Evolutionary conservation across 192 early-diverging fungal genomes (phyloP).

Genomic region (Nowakowskiella sp.): DNA sequence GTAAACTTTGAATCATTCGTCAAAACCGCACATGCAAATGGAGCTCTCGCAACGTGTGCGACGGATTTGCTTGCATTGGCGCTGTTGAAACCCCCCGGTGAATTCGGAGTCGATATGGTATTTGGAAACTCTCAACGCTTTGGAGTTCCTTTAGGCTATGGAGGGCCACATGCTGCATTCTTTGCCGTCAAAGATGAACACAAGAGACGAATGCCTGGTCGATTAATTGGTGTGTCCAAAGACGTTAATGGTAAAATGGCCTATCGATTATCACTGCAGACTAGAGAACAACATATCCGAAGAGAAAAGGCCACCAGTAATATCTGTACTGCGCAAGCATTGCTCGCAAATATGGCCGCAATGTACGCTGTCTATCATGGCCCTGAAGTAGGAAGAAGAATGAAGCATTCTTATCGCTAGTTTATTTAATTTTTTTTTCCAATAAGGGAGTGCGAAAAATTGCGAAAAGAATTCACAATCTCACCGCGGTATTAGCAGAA

Average conservation of each 20-base stretch:
- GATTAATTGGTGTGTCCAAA: slow-evolving; percentile 92
- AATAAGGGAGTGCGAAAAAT: slow-evolving; percentile 72
- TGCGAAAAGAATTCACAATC: slow-evolving; percentile 87
- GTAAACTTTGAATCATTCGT: slow-evolving; percentile 74
- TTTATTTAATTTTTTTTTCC: slow-evolving; percentile 1
- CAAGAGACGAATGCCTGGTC: slow-evolving; percentile 93
- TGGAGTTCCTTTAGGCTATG: slow-evolving; percentile 97
- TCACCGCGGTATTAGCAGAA: slow-evolving; percentile 74
- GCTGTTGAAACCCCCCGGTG: slow-evolving; percentile 84
- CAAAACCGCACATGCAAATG: slow-evolving; percentile 70
- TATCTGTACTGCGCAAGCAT: slow-evolving; percentile 98
- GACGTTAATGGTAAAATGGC: slow-evolving; percentile 80
- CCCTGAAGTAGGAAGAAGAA: slow-evolving; percentile 52
- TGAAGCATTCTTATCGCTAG: not conserved
- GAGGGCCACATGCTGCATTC: slow-evolving; percentile 98
- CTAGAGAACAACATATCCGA: slow-evolving; percentile 98
- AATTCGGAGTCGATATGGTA: slow-evolving; percentile 96
- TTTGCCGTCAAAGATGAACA: slow-evolving; percentile 87
- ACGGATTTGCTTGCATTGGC: slow-evolving; percentile 91
- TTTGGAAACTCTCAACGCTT: slow-evolving; percentile 97
- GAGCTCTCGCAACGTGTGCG: slow-evolving; percentile 79
- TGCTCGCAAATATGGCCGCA: slow-evolving; percentile 98
- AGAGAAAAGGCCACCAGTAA: slow-evolving; percentile 98
- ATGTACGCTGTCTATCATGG: slow-evolving; percentile 99
- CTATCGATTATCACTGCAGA: slow-evolving; percentile 93